Evolutionary conservation across 352 stramenopile species (phyloP), one percentile per base, ranked within the genome.

Genomic region (Peronospora belbahrii): DNA sequence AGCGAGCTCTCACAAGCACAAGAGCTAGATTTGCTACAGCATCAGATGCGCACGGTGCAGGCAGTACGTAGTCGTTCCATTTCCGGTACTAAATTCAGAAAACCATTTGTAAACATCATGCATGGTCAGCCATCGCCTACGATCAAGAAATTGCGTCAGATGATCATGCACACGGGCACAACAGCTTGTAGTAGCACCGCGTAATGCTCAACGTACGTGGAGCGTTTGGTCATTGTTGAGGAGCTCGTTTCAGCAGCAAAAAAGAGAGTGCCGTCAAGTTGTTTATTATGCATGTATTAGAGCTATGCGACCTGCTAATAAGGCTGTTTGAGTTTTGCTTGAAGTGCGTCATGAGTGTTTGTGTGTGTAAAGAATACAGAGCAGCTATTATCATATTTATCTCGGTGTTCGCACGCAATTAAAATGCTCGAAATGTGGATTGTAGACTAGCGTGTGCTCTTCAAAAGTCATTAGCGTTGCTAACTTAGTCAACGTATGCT

Each of bases 101-200:
- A 75, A 25, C 69, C 75, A 11, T 74, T 87, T 42, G 63, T 72
- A 9, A 61, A 52, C 37, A 80, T 83, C 30, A 67, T 83, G 48
- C 72, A 77, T 44, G 65, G 62, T 13, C 70, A 80, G 42, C 49
- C 71, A 5, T 83, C 75, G 17, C 73, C 73, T 6, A 81, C 64
- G 32, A 70, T 88, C 45, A 80, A 82, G 55, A 88, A 88, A 42
- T 60, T 88, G 44, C 66, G 67, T 4, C 66, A 84, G 32, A 72
- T 72, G 47, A 72, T 81, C 24, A 68, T 62, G 41, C 62, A 75
- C 28, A 73, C 69, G 24, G 62, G 65, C 11, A 48, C 65, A 15
- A 55, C 58, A 30, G 49, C 58, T 28, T 75, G 56, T 54, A 66
- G 63, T 34, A 65, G 47, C 31, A 72, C 56, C 30, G 61, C 65